These are phyloP conservation scores for Knoxdaviesia capensis DNA, from an alignment of 2,329 filamentous ascomycete genomes.

Conservation along the genomic window DNA sequence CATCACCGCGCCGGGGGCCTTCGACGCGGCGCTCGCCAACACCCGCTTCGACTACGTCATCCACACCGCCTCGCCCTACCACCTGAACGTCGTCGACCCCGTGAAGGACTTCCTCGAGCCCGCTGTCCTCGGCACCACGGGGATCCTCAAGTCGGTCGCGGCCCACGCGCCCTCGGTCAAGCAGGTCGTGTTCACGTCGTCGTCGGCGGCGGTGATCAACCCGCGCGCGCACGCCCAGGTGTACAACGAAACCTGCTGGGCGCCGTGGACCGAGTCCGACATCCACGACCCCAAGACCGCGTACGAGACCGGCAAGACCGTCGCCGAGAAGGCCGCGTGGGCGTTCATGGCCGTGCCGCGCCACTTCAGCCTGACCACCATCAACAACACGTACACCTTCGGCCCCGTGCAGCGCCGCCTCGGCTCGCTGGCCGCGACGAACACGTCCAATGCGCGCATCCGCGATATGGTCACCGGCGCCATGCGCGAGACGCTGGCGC, in stretches of 20 bases:
- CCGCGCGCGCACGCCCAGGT: slow-evolving; percentile 13
- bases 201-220: slow-evolving; percentile 22
- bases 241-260: slow-evolving; percentile 10
- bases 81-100: slow-evolving; percentile 37
- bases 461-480: slow-evolving; percentile 42
- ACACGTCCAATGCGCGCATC: slow-evolving; percentile 39
- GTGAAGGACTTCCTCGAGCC: slow-evolving; percentile 29
- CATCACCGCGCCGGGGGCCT: slow-evolving; percentile 48
- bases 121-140: slow-evolving; percentile 30
- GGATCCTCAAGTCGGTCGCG: slow-evolving; percentile 26
- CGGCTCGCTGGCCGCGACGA: slow-evolving; percentile 22
- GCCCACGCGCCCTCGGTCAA: slow-evolving; percentile 30
- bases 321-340: slow-evolving; percentile 50
- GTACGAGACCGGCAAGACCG: slow-evolving; percentile 17
- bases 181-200: slow-evolving; percentile 36
- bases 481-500: slow-evolving; percentile 32
- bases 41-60: slow-evolving; percentile 50
- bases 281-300: slow-evolving; percentile 8
- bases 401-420: slow-evolving; percentile 36
- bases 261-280: slow-evolving; percentile 10
- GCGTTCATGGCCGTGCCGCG: slow-evolving; percentile 13
- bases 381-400: slow-evolving; percentile 42
- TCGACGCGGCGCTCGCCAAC: slow-evolving; percentile 25
- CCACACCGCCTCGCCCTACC: slow-evolving; percentile 58
- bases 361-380: slow-evolving; percentile 39